Conservation (phyloP, 179 eudicot genomes). For the Drosera spatulata region DNA sequence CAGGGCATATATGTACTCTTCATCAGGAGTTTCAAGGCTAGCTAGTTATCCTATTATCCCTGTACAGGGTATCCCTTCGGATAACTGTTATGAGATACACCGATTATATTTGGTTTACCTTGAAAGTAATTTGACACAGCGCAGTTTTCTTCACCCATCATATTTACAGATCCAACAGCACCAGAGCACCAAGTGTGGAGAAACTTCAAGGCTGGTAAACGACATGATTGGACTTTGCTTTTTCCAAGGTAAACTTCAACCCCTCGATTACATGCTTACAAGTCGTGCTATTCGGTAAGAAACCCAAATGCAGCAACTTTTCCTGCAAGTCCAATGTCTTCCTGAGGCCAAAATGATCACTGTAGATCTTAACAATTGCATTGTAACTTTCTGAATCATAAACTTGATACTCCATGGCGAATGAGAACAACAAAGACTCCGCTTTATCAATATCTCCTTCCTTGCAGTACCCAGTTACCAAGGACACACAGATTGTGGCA, state of each 20-base stretch:
- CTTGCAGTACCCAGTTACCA: constrained; percentile 48
- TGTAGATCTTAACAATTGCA: constrained; percentile 27
- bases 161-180: no score
- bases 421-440: constrained; percentile 34
- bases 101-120: no score
- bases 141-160: no score
- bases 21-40: no score
- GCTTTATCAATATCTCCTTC: constrained; percentile 36
- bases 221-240: background rate
- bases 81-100: no score
- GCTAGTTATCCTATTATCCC: no score
- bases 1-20: no score
- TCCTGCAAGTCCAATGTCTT: constrained; percentile 59
- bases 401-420: constrained; percentile 42
- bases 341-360: constrained; percentile 33
- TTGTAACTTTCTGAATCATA: constrained; percentile 57
- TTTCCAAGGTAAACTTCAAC: constrained; percentile 20
- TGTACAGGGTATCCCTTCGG: no score
- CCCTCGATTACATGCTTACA: constrained; percentile 56
- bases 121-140: no score
- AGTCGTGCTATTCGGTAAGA: constrained; percentile 45
- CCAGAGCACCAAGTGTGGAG: no score
- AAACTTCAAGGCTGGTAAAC: no score
- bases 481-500: constrained; percentile 37
- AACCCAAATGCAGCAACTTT: constrained; percentile 63